These are phyloP conservation scores for Colletotrichum tanaceti DNA, from an alignment of 2,329 filamentous ascomycete species.

Conservation along the genomic window DNA sequence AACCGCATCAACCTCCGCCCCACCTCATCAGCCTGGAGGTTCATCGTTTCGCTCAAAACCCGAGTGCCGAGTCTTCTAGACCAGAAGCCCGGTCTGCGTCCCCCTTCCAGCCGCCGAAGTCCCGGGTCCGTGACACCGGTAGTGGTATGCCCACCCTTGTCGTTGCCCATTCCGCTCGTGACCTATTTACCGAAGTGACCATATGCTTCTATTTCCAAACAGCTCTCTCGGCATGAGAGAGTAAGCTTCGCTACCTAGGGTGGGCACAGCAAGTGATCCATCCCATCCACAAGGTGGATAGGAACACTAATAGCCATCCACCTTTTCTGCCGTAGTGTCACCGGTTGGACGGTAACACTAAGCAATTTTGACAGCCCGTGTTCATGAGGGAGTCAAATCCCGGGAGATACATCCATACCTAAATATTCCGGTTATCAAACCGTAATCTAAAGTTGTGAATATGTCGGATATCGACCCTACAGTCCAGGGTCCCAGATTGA, in stretches of 20 bases:
- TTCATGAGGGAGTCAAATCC: conserved; percentile 5
- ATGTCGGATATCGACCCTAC: conserved; percentile 7
- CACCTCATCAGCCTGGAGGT: neutral
- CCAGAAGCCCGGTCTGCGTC: neutral
- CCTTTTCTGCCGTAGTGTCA: conserved; percentile 16
- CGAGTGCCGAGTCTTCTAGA: neutral
- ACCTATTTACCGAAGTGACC: conserved; percentile 22
- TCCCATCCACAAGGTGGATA: conserved; percentile 7
- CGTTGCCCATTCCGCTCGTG: conserved; percentile 12
- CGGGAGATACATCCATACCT: conserved; percentile 2
- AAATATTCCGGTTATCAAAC: conserved; percentile 12
- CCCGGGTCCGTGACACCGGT: neutral
- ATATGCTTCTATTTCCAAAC: neutral
- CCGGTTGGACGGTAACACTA: conserved; percentile 30
- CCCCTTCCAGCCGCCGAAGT: neutral
- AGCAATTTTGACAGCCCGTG: conserved; percentile 29
- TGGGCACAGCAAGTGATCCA: conserved; percentile 1
- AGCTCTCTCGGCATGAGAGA: conserved; percentile 7
- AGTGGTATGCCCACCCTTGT: neutral
- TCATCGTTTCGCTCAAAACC: neutral
- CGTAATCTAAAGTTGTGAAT: conserved; percentile 29
- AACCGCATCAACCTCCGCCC: neutral
- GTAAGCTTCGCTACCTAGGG: conserved; percentile 1
- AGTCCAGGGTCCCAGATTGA: conserved; percentile 11
- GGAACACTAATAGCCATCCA: neutral